These are phyloP conservation scores for Polygonum maritimum DNA, from an alignment of 148 eudicot species.

Conservation along the genomic window DNA sequence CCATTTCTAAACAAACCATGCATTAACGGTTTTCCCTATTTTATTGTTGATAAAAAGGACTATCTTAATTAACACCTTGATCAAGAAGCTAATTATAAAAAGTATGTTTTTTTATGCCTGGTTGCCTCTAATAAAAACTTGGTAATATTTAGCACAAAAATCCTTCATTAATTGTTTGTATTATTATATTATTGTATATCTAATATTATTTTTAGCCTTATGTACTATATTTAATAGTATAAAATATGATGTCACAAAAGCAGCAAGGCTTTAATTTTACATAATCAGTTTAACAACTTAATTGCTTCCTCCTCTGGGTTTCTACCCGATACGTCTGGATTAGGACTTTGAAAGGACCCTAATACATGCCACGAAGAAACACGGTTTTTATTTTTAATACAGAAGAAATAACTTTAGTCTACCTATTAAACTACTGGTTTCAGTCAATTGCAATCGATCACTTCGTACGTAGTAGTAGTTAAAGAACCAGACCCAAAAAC, in stretches of 20 bases:
- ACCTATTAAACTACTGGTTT: background rate
- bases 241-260: slow-evolving; percentile 4
- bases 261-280: background rate
- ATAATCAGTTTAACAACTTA: slow-evolving; percentile 13
- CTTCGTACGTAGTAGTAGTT: slow-evolving; percentile 4
- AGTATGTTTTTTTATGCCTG: background rate
- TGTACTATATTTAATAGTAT: background rate
- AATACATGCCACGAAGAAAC: slow-evolving; percentile 11
- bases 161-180: too few relatives aligned
- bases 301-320: slow-evolving; percentile 11
- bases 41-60: background rate
- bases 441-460: slow-evolving; percentile 10
- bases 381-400: background rate
- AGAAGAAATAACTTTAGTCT: background rate
- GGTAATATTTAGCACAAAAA: background rate
- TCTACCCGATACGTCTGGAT: slow-evolving; percentile 12
- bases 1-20: slow-evolving; percentile 7
- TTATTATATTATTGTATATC: too few relatives aligned
- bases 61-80: background rate
- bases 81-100: background rate
- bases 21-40: slow-evolving; percentile 8
- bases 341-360: slow-evolving; percentile 8
- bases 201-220: background rate
- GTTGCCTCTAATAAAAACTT: background rate
- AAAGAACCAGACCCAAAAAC: background rate